Evolutionary conservation across 371 early-diverging fungal species (phyloP).

Genomic region (Apophysomyces variabilis): DNA sequence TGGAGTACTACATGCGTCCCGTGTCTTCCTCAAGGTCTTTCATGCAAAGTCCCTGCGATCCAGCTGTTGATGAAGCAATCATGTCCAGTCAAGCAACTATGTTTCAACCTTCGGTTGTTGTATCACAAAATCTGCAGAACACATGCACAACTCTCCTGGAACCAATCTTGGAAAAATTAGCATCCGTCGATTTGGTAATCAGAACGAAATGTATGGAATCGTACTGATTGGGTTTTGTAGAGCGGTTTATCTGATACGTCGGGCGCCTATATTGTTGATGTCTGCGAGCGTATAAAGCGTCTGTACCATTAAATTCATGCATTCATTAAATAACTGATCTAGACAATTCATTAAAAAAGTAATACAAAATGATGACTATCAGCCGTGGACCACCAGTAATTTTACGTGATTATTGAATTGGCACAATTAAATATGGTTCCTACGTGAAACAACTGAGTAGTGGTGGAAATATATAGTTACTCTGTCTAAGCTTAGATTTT

Average conservation of each 20-base stretch:
- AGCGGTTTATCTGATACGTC: neutral
- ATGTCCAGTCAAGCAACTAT: conserved; percentile 28
- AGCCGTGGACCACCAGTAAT: too few species aligned
- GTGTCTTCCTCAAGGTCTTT: conserved; percentile 16
- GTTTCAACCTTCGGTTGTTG: conserved; percentile 32
- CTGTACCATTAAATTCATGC: neutral
- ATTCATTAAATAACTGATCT: neutral
- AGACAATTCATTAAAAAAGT: neutral
- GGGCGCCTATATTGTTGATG: neutral
- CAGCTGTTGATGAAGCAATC: conserved; percentile 21
- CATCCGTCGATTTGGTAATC: conserved; percentile 20
- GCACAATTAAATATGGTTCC: too few species aligned
- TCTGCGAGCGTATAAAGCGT: neutral
- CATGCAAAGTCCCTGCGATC: conserved; percentile 29
- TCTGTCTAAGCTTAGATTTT: too few species aligned
- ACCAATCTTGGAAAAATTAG: conserved; percentile 30
- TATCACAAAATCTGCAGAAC: conserved; percentile 21
- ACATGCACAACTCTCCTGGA: conserved; percentile 20
- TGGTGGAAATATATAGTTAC: too few species aligned
- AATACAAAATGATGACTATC: neutral
- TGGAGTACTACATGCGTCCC: conserved; percentile 34
- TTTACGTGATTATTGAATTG: too few species aligned
- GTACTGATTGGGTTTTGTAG: neutral
- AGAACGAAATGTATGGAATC: neutral
- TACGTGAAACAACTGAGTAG: too few species aligned